Percentiles rank a stretch among this genome's conserved stretches.
These are phyloP conservation scores for Carnegiea gigantea DNA, from an alignment of 179 eudicot species.

Conservation along the genomic window DNA sequence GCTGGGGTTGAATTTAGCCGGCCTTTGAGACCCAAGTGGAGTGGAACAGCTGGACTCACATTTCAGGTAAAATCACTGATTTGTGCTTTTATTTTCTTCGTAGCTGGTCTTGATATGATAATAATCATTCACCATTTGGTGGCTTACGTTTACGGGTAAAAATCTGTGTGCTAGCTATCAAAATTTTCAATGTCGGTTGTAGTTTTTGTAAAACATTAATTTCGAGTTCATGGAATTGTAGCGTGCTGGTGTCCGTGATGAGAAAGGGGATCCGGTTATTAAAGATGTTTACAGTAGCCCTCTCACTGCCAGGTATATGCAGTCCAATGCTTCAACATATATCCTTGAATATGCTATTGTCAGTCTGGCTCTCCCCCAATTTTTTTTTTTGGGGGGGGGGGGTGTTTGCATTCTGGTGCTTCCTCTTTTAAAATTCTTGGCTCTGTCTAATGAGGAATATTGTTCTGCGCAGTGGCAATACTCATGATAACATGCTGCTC, in stretches of 20 bases:
- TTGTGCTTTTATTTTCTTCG: background rate
- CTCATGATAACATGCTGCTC: slow-evolving; percentile 80
- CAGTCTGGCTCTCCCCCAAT: no score
- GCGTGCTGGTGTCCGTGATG: slow-evolving; percentile 98
- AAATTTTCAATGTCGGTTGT: background rate
- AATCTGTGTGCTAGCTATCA: background rate
- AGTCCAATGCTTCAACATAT: background rate
- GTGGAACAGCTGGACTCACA: slow-evolving; percentile 90
- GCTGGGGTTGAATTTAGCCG: slow-evolving; percentile 91
- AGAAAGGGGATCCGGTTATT: slow-evolving; percentile 77
- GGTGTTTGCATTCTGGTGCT: background rate
- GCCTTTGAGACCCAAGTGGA: slow-evolving; percentile 96
- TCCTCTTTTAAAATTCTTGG: background rate
- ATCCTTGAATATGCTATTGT: slow-evolving; percentile 6
- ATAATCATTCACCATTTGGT: slow-evolving; percentile 8
- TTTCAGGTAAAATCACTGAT: slow-evolving; percentile 64
- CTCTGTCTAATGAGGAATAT: background rate
- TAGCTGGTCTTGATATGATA: background rate
- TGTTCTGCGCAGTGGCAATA: slow-evolving; percentile 68
- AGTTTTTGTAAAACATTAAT: background rate
- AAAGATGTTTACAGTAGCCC: slow-evolving; percentile 85
- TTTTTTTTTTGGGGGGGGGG: no score
- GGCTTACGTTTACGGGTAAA: background rate
- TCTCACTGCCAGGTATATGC: slow-evolving; percentile 77
- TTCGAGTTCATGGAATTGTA: slow-evolving; percentile 25